Conservation (phyloP, 2,329 filamentous ascomycete genomes). For the Fusarium sp. region DNA sequence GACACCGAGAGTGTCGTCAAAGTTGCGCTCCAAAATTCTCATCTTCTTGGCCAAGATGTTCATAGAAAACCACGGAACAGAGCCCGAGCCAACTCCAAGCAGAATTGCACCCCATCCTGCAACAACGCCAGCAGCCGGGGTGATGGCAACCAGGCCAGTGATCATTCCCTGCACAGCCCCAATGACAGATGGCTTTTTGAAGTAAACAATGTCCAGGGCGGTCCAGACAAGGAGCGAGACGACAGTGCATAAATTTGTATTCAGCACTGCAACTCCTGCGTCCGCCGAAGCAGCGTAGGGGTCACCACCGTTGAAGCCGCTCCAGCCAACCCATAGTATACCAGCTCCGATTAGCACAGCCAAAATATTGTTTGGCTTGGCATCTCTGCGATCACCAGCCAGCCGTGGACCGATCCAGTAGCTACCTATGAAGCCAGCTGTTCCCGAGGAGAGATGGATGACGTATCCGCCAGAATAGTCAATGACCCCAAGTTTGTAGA, state of each 20-base stretch:
- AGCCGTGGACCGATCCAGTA: conserved; percentile 11
- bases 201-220: not conserved
- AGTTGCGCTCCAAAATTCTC: not conserved
- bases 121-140: not conserved
- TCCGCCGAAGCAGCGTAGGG: conserved; percentile 3
- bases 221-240: not conserved
- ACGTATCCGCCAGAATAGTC: conserved; percentile 12
- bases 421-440: conserved; percentile 6
- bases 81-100: not conserved
- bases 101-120: conserved; percentile 1
- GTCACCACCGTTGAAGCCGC: conserved; percentile 7
- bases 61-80: conserved; percentile 2
- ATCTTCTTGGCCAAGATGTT: conserved; percentile 1
- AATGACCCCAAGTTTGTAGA: conserved; percentile 4
- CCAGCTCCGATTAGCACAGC: not conserved
- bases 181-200: conserved; percentile 9
- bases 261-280: conserved; percentile 4
- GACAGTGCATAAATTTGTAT: not conserved
- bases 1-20: not conserved
- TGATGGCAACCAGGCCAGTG: not conserved
- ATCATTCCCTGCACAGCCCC: conserved; percentile 7
- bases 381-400: not conserved
- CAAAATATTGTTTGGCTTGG: not conserved
- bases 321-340: conserved; percentile 8
- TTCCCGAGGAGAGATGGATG: conserved; percentile 3